Evolutionary conservation across 2,329 filamentous ascomycete genomes (phyloP).

Genomic region (Fusarium continuum): DNA sequence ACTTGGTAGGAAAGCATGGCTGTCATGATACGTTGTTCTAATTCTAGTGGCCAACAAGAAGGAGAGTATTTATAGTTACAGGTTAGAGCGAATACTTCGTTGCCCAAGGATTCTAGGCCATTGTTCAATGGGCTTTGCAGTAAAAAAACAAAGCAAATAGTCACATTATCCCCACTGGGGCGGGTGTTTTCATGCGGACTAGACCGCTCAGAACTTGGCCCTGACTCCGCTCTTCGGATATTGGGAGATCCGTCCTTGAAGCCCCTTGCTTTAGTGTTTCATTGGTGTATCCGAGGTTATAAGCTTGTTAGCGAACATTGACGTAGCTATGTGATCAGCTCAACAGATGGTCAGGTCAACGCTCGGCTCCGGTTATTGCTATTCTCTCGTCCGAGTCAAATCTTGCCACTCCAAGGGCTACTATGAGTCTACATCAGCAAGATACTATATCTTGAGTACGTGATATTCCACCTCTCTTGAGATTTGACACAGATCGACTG

Average conservation of each 20-base stretch:
- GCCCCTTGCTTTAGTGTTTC: background rate
- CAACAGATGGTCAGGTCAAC: background rate
- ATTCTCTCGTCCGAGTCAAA: background rate
- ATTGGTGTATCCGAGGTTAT: background rate
- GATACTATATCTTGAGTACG: no score
- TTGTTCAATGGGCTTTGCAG: no score
- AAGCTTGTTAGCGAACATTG: background rate
- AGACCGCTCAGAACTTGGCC: background rate
- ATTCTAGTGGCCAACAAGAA: no score
- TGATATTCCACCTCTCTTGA: no score
- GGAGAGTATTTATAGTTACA: no score
- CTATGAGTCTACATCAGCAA: no score
- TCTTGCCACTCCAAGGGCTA: no score
- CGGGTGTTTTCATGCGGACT: background rate
- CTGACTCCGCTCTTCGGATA: background rate
- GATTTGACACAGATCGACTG: no score
- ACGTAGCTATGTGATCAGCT: slow-evolving; percentile 2
- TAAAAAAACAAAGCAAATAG: background rate
- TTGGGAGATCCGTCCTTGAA: background rate
- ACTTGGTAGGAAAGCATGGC: no score
- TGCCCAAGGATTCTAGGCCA: no score
- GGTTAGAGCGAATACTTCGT: no score
- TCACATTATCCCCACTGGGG: background rate
- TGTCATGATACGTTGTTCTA: no score
- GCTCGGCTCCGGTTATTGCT: background rate